phyloP scores from a whole-genome alignment of 2,329 filamentous ascomycete species.

The Didymella sp. region DNA sequence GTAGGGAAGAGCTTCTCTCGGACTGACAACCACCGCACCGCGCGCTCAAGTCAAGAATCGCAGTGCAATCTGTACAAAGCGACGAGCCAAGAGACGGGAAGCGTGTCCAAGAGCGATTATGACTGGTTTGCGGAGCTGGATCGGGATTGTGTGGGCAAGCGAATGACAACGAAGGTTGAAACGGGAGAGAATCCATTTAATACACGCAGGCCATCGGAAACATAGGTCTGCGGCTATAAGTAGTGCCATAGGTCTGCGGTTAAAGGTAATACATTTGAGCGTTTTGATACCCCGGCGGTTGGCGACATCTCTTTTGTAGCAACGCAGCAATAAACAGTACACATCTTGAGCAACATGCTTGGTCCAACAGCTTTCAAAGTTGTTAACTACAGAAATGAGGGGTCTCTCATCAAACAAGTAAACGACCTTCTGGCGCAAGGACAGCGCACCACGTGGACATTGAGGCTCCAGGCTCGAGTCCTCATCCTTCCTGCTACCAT shows the following conservation, averaged over 20 bases:
- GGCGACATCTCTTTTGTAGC: not conserved
- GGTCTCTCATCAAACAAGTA: not conserved
- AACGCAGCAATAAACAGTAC: not conserved
- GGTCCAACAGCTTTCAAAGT: too few species aligned
- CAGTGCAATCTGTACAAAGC: constrained; percentile 30
- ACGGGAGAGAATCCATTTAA: constrained; percentile 3
- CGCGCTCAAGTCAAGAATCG: constrained; percentile 37
- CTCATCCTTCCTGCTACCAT: too few species aligned
- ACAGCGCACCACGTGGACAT: too few species aligned
- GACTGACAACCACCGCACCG: not conserved
- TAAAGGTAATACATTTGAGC: not conserved
- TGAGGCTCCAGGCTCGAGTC: too few species aligned
- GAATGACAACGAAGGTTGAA: constrained; percentile 23
- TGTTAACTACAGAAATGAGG: too few species aligned
- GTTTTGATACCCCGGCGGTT: not conserved
- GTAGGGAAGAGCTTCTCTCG: not conserved
- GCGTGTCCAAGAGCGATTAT: constrained; percentile 12
- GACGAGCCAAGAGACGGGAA: constrained; percentile 3
- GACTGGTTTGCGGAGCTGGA: constrained; percentile 33
- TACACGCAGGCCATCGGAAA: not conserved
- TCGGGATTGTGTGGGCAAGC: constrained; percentile 18
- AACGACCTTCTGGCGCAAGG: too few species aligned
- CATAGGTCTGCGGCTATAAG: not conserved
- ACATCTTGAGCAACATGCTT: too few species aligned
- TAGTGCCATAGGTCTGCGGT: too few species aligned